These are phyloP conservation scores for Biscutella laevigata DNA, from an alignment of 441 rosid genomes.

Conservation along the genomic window DNA sequence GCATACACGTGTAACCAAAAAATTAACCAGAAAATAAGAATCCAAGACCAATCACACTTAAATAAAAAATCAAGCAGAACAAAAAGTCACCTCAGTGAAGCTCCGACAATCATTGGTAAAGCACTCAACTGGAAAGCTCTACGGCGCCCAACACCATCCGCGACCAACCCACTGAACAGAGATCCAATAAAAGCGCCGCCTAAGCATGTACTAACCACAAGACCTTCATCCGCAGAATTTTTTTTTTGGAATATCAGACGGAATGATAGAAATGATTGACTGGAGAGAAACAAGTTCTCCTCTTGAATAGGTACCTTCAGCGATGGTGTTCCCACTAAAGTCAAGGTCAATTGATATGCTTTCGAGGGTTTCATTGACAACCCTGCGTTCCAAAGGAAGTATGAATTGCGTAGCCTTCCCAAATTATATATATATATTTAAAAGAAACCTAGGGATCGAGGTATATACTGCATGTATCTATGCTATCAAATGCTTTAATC, in stretches of 20 bases:
- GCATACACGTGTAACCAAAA: neutral
- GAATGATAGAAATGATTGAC: slow-evolving; percentile 10
- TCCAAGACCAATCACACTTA: neutral
- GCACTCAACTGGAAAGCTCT: slow-evolving; percentile 85
- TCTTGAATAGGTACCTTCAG: slow-evolving; percentile 44
- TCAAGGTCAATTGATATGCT: slow-evolving; percentile 63
- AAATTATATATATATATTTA: neutral
- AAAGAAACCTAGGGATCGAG: neutral
- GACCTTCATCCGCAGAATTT: slow-evolving; percentile 54
- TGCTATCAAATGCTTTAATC: neutral
- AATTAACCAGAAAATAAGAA: neutral
- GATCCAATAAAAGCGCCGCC: slow-evolving; percentile 95
- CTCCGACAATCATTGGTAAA: slow-evolving; percentile 82
- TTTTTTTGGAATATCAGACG: slow-evolving; percentile 8
- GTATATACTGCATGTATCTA: neutral
- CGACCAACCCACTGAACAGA: slow-evolving; percentile 76
- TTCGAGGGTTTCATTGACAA: slow-evolving; percentile 66
- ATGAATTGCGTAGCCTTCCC: slow-evolving; percentile 6
- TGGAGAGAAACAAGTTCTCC: slow-evolving; percentile 3
- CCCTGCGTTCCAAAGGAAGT: slow-evolving; percentile 35
- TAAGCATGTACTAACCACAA: slow-evolving; percentile 89
- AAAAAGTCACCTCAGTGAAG: slow-evolving; percentile 59
- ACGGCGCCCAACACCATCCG: slow-evolving; percentile 87
- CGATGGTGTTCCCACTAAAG: slow-evolving; percentile 54
- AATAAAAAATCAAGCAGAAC: neutral